These are phyloP conservation scores for Zygoascus bituminiphila DNA, from an alignment of 805 yeast species.

Conservation along the genomic window DNA sequence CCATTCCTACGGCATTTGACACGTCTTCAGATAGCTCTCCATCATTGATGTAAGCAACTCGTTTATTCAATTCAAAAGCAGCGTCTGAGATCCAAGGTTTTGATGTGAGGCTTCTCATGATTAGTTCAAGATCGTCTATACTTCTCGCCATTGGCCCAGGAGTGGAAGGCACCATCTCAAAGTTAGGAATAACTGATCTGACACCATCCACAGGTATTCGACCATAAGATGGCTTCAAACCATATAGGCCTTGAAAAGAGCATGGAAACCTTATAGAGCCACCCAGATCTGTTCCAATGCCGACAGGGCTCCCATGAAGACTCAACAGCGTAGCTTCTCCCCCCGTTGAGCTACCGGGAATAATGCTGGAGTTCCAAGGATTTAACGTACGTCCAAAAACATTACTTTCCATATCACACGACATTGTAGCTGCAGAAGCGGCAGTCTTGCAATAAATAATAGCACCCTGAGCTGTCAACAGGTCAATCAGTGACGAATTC, in stretches of 20 bases:
- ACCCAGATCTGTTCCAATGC: slow-evolving; percentile 47
- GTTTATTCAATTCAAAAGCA: not conserved
- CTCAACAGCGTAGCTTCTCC: slow-evolving; percentile 45
- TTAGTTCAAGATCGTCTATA: slow-evolving; percentile 56
- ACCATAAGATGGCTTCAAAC: slow-evolving; percentile 39
- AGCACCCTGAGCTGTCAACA: slow-evolving; percentile 41
- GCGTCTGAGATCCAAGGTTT: slow-evolving; percentile 13
- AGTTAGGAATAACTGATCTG: slow-evolving; percentile 35
- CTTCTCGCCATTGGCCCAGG: slow-evolving; percentile 60
- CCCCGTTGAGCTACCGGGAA: slow-evolving; percentile 46
- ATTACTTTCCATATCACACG: slow-evolving; percentile 39
- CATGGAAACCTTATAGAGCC: slow-evolving; percentile 48
- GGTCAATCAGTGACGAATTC: slow-evolving; percentile 37
- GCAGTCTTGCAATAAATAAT: slow-evolving; percentile 47
- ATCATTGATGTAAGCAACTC: not conserved
- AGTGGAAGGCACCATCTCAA: slow-evolving; percentile 55
- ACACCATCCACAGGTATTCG: slow-evolving; percentile 34
- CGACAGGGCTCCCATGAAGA: slow-evolving; percentile 41
- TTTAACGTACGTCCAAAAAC: slow-evolving; percentile 41
- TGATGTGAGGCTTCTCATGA: slow-evolving; percentile 39
- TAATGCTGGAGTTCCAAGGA: slow-evolving; percentile 23
- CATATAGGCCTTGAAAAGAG: slow-evolving; percentile 38
- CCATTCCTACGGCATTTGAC: not conserved
- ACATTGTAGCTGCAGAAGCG: slow-evolving; percentile 44
- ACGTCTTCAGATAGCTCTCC: not conserved